These are phyloP conservation scores for Dictyophora rubrovolvata DNA, from an alignment of 768 basidiomycete genomes.

Conservation along the genomic window DNA sequence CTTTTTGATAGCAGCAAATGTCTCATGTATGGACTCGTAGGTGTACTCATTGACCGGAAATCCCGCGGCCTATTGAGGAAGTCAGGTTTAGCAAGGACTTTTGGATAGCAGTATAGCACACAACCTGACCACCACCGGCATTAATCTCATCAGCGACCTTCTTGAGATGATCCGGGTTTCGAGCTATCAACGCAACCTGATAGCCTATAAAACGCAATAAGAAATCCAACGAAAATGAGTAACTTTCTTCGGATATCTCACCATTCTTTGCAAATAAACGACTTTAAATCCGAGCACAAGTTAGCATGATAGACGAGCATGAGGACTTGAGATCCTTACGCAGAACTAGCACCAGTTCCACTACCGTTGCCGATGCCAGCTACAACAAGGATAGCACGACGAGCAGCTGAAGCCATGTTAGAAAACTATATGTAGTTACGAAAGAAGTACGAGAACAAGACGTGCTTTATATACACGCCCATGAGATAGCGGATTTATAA, in stretches of 20 bases:
- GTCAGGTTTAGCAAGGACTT: neutral
- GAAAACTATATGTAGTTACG: neutral
- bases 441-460: neutral
- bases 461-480: neutral
- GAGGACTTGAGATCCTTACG: conserved; percentile 6
- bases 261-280: conserved; percentile 24
- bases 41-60: conserved; percentile 41
- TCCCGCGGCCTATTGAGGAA: conserved; percentile 35
- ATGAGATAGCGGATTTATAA: neutral
- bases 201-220: conserved; percentile 31
- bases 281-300: conserved; percentile 43
- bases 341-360: conserved; percentile 15
- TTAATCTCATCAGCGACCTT: conserved; percentile 47
- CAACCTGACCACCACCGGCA: conserved; percentile 47
- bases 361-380: conserved; percentile 39
- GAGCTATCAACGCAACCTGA: conserved; percentile 54
- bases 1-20: conserved; percentile 40
- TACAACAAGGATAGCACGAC: conserved; percentile 45
- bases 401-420: neutral
- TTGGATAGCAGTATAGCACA: neutral
- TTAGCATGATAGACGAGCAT: conserved; percentile 13
- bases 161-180: conserved; percentile 42
- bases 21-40: conserved; percentile 29
- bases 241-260: neutral
- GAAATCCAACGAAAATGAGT: neutral